A percentile compares a stretch with the other conserved stretches of the same genome.
phyloP scores from a whole-genome alignment of 2,329 filamentous ascomycete genomes.

The Salinomyces thailandicus region DNA sequence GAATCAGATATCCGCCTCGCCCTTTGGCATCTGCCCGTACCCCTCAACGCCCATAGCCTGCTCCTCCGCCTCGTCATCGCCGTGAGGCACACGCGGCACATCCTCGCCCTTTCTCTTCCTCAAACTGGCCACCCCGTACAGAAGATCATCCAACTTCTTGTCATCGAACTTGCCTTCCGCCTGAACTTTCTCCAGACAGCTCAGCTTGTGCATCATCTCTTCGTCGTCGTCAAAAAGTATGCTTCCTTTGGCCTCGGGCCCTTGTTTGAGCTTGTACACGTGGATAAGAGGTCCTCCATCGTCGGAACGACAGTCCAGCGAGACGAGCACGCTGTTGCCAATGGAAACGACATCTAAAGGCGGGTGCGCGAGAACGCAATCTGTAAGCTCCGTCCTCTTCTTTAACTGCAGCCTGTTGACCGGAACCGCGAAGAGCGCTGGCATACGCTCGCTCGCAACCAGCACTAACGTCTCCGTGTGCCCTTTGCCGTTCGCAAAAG shows the following conservation, averaged over 20 bases:
- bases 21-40: not conserved
- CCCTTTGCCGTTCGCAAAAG: conserved; percentile 4
- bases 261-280: not conserved
- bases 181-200: conserved; percentile 6
- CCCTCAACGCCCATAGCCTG: not conserved
- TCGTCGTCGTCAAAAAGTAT: not conserved
- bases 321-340: conserved; percentile 9
- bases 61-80: conserved; percentile 2
- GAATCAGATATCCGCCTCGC: too few species aligned
- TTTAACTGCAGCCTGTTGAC: conserved; percentile 1
- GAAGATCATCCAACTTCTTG: conserved; percentile 33
- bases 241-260: conserved; percentile 4
- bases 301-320: conserved; percentile 9
- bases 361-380: conserved; percentile 1
- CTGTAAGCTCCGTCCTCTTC: not conserved
- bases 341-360: conserved; percentile 11
- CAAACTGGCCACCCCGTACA: conserved; percentile 40
- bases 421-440: conserved; percentile 49
- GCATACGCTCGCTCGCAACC: conserved; percentile 36
- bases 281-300: conserved; percentile 4
- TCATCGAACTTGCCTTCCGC: conserved; percentile 18
- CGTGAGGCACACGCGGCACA: not conserved
- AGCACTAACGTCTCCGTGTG: conserved; percentile 18
- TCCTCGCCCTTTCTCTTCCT: conserved; percentile 33
- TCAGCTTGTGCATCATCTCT: conserved; percentile 1